Evolutionary conservation across 768 basidiomycete species (phyloP).

Genomic region (Ramaria rubella): DNA sequence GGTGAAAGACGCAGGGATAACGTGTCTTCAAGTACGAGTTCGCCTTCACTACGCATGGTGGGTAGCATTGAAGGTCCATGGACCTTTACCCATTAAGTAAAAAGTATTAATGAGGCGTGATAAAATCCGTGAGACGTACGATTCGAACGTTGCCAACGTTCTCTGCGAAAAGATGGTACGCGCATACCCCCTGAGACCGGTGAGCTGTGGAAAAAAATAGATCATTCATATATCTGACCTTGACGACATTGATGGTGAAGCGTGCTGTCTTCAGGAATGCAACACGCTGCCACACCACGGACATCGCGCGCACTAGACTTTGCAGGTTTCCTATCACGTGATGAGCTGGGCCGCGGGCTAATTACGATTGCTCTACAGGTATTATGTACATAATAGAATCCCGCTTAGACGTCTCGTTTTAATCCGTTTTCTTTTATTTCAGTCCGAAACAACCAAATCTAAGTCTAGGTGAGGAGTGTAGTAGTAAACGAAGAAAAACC

Average conservation of each 20-base stretch:
- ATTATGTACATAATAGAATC: no score
- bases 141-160: slow-evolving; percentile 51
- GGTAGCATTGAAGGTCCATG: slow-evolving; percentile 77
- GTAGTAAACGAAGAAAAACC: no score
- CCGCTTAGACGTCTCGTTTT: no score
- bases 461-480: no score
- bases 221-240: neutral
- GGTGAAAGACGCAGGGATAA: slow-evolving; percentile 45
- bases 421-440: no score
- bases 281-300: neutral
- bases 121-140: slow-evolving; percentile 29
- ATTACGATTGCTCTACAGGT: no score
- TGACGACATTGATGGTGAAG: neutral
- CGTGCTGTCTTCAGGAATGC: neutral
- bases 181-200: slow-evolving; percentile 29
- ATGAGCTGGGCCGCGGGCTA: no score
- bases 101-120: neutral
- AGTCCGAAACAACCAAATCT: no score
- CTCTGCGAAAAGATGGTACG: slow-evolving; percentile 56
- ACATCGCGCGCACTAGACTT: no score
- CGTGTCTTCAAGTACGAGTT: slow-evolving; percentile 58
- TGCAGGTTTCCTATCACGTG: no score
- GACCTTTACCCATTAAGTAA: slow-evolving; percentile 37
- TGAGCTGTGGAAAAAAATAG: neutral
- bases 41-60: slow-evolving; percentile 53